Percentiles rank a stretch among this genome's conserved stretches.
phyloP scores from a whole-genome alignment of 2,329 filamentous ascomycete genomes.

The Verticillium dahliae region DNA sequence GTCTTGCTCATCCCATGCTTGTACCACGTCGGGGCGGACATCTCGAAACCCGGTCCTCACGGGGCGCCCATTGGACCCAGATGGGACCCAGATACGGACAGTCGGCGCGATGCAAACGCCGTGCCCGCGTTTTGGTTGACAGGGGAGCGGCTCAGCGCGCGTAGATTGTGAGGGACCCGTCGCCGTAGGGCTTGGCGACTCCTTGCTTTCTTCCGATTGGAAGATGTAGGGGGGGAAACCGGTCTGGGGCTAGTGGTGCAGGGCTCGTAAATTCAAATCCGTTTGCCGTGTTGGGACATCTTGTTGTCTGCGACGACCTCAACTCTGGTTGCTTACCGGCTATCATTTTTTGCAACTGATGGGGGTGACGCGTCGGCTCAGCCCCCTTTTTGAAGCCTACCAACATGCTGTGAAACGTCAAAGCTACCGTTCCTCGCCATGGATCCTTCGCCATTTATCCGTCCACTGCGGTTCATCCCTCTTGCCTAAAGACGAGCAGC shows the following conservation, averaged over 20 bases:
- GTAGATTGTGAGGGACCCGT: not conserved
- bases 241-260: not conserved
- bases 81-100: not conserved
- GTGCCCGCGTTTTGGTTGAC: not conserved
- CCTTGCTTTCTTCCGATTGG: not conserved
- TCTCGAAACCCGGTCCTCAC: not conserved
- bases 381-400: not conserved
- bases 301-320: too few species aligned
- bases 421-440: not conserved
- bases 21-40: not conserved
- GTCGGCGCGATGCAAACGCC: not conserved
- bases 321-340: too few species aligned
- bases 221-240: too few species aligned
- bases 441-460: not conserved
- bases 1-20: not conserved
- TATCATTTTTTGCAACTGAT: not conserved
- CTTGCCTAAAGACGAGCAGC: too few species aligned
- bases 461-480: not conserved
- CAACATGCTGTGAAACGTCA: not conserved
- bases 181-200: not conserved
- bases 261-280: not conserved
- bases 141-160: not conserved
- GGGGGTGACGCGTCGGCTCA: not conserved
- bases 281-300: not conserved
- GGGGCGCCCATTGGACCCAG: not conserved